Percentiles rank a stretch among this genome's conserved stretches.
phyloP scores from a whole-genome alignment of 768 basidiomycete species.

The Phylloporus arenicola region DNA sequence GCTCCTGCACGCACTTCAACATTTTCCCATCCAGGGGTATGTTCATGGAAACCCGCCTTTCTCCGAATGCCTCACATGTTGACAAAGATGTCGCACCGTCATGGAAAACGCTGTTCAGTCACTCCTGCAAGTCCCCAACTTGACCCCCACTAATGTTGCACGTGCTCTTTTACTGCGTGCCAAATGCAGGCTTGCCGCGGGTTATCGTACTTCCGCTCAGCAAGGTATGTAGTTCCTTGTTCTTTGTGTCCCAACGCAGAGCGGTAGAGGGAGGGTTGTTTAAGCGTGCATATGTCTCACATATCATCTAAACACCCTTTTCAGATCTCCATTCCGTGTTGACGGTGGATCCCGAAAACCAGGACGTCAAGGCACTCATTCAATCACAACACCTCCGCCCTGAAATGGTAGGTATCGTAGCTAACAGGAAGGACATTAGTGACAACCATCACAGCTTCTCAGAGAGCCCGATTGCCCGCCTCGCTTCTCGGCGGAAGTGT shows the following conservation, averaged over 20 bases:
- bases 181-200: slow-evolving; percentile 55
- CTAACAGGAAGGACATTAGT: neutral
- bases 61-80: neutral
- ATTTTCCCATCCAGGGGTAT: slow-evolving; percentile 67
- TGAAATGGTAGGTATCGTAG: slow-evolving; percentile 44
- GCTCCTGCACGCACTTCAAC: slow-evolving; percentile 76
- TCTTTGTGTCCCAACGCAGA: neutral
- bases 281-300: neutral
- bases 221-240: slow-evolving; percentile 46
- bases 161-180: slow-evolving; percentile 65
- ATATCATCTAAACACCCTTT: slow-evolving; percentile 3
- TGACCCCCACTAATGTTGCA: slow-evolving; percentile 46
- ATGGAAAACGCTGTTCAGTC: slow-evolving; percentile 76
- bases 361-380: slow-evolving; percentile 60
- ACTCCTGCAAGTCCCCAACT: slow-evolving; percentile 52
- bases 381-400: slow-evolving; percentile 46
- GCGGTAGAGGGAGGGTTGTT: neutral
- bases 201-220: slow-evolving; percentile 56
- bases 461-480: slow-evolving; percentile 41
- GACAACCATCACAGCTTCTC: slow-evolving; percentile 18
- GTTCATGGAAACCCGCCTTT: slow-evolving; percentile 15
- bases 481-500: slow-evolving; percentile 63
- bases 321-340: slow-evolving; percentile 65
- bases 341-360: slow-evolving; percentile 59
- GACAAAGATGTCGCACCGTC: slow-evolving; percentile 45